These are phyloP conservation scores for Pseudomassariella vexata DNA, from an alignment of 2,329 filamentous ascomycete species.

Conservation along the genomic window DNA sequence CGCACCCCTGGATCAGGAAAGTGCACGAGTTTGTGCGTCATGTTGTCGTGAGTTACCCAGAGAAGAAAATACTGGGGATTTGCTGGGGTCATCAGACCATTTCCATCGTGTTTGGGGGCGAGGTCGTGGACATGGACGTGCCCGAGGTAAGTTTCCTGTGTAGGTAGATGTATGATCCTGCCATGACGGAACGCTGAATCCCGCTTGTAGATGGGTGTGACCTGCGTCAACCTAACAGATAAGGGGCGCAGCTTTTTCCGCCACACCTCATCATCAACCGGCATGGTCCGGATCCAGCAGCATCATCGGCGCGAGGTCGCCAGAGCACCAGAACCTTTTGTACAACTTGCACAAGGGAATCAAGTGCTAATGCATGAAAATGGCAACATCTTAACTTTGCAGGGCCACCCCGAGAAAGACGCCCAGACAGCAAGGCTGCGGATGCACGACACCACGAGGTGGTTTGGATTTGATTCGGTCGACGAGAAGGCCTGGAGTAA, in stretches of 20 bases:
- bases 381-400: conserved; percentile 35
- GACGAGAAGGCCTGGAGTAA: conserved; percentile 22
- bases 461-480: conserved; percentile 28
- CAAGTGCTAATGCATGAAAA: conserved; percentile 31
- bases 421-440: conserved; percentile 30
- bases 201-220: conserved; percentile 6
- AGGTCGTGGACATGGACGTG: conserved; percentile 27
- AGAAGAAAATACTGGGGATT: conserved; percentile 33
- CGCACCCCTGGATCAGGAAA: conserved; percentile 33
- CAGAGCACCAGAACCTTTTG: conserved; percentile 24
- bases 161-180: neutral
- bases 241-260: conserved; percentile 31
- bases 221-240: conserved; percentile 23
- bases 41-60: conserved; percentile 22
- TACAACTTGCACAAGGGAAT: conserved; percentile 27
- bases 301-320: conserved; percentile 35
- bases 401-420: conserved; percentile 40
- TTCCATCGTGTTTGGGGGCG: conserved; percentile 29
- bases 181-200: neutral
- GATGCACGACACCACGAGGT: conserved; percentile 27
- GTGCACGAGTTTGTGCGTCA: conserved; percentile 32
- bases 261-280: conserved; percentile 11
- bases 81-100: conserved; percentile 44
- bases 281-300: conserved; percentile 28
- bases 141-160: conserved; percentile 26